Evolutionary conservation across 169 alveolate genomes (phyloP), one percentile per base, ranked within the genome.

Genomic region (Eimeria acervulina): DNA sequence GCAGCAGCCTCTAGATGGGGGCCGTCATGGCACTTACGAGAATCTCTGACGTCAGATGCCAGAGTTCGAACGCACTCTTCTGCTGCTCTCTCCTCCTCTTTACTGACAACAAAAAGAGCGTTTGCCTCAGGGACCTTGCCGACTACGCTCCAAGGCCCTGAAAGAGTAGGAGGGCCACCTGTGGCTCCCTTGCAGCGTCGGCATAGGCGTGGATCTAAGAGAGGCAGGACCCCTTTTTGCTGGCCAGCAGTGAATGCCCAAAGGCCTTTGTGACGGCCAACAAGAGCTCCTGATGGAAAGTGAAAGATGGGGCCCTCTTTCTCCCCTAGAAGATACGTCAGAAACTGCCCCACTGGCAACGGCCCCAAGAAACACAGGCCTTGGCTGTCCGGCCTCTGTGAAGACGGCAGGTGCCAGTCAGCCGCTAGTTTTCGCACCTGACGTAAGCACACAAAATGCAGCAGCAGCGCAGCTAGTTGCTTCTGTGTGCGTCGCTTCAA

Each of bases 311-410:
- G 98, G 10, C 98, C 98, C 61, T 89, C 96, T 28, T 66, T 23
- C n/a, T 61, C 90, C 15, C 98, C 98, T 2, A 97, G 95, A 47
- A 83, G 38, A 23, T 76, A 93, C 31, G 55, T 33, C 52, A 97
- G 92, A 85, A 95, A 97, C 23, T 74, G 78, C 13, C 93, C 68
- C 90, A 97, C 92, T 61, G 96, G 51, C 84, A 97, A 95, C 33
- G 95, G 95, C 44, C 97, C 98, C 90, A 97, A 72, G 80, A 97
- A 97, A 66, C 98, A 97, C 28, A 97, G 94, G 31, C 98, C 98
- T 55, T 96, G 95, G 23, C 98, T 97, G 68, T 97, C 98, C 93
- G 94, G 95, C 63, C 98, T 97, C 68, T 61, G 74, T 28, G 95
- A 95, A 2, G 98, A 95, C 26, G 97, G 93, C 42, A 97, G 94